phyloP scores from a whole-genome alignment of 2,329 filamentous ascomycete genomes.

The Alternaria gaisen region DNA sequence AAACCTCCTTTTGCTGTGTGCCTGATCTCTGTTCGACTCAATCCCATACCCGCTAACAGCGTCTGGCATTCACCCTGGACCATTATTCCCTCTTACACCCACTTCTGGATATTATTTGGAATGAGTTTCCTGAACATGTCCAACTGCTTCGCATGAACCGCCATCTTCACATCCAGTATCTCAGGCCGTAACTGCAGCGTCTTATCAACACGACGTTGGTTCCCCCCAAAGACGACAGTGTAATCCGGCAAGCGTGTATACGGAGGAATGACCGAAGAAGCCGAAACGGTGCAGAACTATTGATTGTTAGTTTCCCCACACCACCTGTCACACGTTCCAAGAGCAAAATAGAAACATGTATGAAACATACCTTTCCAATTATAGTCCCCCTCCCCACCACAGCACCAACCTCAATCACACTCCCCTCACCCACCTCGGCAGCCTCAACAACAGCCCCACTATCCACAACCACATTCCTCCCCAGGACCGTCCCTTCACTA shows the following conservation, averaged over 20 bases:
- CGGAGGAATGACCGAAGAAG: slow-evolving; percentile 47
- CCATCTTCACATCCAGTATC: slow-evolving; percentile 37
- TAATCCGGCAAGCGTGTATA: slow-evolving; percentile 55
- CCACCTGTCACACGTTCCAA: slow-evolving; percentile 8
- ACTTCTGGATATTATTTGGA: slow-evolving; percentile 50
- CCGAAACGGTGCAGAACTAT: slow-evolving; percentile 57
- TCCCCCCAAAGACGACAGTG: slow-evolving; percentile 55
- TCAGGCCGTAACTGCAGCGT: slow-evolving; percentile 48
- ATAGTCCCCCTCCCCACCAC: slow-evolving; percentile 45
- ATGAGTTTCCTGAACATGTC: slow-evolving; percentile 48
- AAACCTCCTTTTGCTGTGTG: neutral
- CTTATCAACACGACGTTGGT: slow-evolving; percentile 50
- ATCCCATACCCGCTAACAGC: no score
- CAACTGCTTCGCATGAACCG: slow-evolving; percentile 47
- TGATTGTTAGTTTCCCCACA: neutral
- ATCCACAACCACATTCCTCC: slow-evolving; percentile 56
- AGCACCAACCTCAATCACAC: slow-evolving; percentile 45
- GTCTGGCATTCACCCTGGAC: no score
- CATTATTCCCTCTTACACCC: slow-evolving; percentile 23
- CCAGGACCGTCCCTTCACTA: slow-evolving; percentile 49
- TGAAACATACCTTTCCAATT: slow-evolving; percentile 55
- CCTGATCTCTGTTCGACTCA: no score
- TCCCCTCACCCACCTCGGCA: slow-evolving; percentile 49
- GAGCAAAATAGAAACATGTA: neutral
- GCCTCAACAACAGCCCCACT: slow-evolving; percentile 53